A percentile compares a stretch with the other conserved stretches of the same genome.
Evolutionary conservation across 2,329 filamentous ascomycete species (phyloP).

Genomic region (Exophiala alcalophila): DNA sequence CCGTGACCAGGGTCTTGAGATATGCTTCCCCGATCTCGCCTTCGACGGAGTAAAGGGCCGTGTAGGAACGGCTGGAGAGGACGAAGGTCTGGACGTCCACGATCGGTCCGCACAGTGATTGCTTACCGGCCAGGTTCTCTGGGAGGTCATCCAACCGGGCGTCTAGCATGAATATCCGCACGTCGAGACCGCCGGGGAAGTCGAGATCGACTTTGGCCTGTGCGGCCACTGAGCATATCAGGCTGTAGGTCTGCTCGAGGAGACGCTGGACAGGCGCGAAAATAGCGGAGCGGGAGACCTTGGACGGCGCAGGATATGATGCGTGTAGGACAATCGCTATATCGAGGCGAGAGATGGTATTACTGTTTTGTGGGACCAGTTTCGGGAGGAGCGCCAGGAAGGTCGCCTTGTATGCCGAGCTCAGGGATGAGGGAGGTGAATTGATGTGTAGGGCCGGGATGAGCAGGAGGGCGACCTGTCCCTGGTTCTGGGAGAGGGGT

Average conservation of each 20-base stretch:
- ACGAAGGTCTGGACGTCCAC: slow-evolving; percentile 50
- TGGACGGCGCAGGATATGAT: slow-evolving; percentile 13
- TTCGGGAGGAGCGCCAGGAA: slow-evolving; percentile 24
- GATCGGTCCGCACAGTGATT: slow-evolving; percentile 45
- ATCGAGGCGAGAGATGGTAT: slow-evolving; percentile 16
- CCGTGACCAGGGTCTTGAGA: slow-evolving; percentile 38
- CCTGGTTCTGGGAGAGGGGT: slow-evolving; percentile 2
- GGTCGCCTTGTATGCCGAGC: slow-evolving; percentile 24
- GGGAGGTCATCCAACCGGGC: slow-evolving; percentile 18
- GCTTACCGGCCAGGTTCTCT: slow-evolving; percentile 10
- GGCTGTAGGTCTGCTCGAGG: slow-evolving; percentile 72
- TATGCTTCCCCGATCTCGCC: slow-evolving; percentile 44
- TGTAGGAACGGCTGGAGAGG: slow-evolving; percentile 32
- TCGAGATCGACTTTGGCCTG: slow-evolving; percentile 61
- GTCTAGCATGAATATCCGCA: slow-evolving; percentile 66
- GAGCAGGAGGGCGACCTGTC: slow-evolving; percentile 18
- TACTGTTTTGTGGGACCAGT: slow-evolving; percentile 14
- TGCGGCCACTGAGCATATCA: slow-evolving; percentile 70
- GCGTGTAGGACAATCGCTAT: slow-evolving; percentile 20
- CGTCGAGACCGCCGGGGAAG: slow-evolving; percentile 70
- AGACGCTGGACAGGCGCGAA: slow-evolving; percentile 56
- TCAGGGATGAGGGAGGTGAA: slow-evolving; percentile 13
- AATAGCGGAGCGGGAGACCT: slow-evolving; percentile 18
- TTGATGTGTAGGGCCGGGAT: slow-evolving; percentile 18
- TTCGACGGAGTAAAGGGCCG: slow-evolving; percentile 26